phyloP scores from a whole-genome alignment of 75 land plant species.

The Picea glauca region DNA sequence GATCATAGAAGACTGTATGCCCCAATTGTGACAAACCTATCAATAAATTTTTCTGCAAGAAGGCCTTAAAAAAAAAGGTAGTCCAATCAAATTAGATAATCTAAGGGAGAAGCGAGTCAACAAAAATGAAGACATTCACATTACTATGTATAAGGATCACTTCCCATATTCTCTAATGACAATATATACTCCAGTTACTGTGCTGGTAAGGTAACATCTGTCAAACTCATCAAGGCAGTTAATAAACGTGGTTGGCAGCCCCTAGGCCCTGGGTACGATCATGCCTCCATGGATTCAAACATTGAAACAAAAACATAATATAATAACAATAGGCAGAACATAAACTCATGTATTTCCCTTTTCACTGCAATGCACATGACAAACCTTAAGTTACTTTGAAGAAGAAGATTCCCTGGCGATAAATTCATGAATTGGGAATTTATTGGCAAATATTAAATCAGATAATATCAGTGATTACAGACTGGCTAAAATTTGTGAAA shows the following conservation, averaged over 20 bases:
- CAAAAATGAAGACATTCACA: not conserved
- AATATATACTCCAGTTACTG: not conserved
- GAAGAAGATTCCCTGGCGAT: too few species aligned
- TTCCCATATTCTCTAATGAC: not conserved
- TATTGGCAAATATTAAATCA: too few species aligned
- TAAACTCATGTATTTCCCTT: too few species aligned
- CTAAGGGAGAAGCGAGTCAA: not conserved
- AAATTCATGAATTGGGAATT: too few species aligned
- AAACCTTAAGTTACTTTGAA: too few species aligned
- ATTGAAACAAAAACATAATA: too few species aligned
- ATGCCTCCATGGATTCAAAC: too few species aligned
- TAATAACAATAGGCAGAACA: too few species aligned
- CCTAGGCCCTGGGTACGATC: not conserved
- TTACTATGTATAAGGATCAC: not conserved
- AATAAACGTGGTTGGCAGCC: not conserved
- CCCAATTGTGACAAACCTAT: conserved; percentile 84
- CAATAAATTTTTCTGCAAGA: conserved; percentile 79
- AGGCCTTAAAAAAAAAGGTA: conserved; percentile 34
- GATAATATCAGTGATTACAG: too few species aligned
- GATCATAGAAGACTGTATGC: conserved; percentile 73
- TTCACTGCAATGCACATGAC: too few species aligned
- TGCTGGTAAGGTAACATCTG: not conserved
- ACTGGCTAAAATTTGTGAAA: too few species aligned
- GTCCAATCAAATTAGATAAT: not conserved
- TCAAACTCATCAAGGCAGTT: not conserved